These are phyloP conservation scores for Saccharomycopsis phalli DNA, from an alignment of 1,139 yeast species.

Conservation along the genomic window DNA sequence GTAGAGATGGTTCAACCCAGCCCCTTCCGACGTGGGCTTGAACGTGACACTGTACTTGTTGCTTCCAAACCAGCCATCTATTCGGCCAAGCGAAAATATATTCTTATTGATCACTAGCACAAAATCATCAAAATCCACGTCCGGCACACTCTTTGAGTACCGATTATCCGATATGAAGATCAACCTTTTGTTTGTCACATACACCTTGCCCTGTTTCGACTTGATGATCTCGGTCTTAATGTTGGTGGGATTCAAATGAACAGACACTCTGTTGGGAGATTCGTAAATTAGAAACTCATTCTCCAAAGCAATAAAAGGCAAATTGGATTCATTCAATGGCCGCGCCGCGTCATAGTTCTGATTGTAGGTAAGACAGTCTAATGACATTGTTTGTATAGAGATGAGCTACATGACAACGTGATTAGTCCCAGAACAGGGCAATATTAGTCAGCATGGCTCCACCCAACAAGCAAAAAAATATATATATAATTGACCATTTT, in stretches of 20 bases:
- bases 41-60: conserved; percentile 15
- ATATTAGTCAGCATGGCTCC: no score
- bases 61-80: conserved; percentile 16
- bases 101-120: conserved; percentile 15
- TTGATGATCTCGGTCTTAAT: conserved; percentile 6
- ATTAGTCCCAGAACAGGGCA: no score
- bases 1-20: conserved; percentile 17
- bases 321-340: not conserved
- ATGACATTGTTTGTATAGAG: conserved; percentile 9
- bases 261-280: conserved; percentile 12
- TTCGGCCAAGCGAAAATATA: conserved; percentile 7
- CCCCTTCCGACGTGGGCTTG: conserved; percentile 12
- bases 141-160: not conserved
- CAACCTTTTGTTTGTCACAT: conserved; percentile 15
- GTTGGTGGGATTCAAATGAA: conserved; percentile 14
- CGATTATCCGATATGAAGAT: conserved; percentile 6
- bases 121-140: conserved; percentile 16
- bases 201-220: conserved; percentile 13
- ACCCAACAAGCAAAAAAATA: no score
- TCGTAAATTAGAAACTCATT: conserved; percentile 9
- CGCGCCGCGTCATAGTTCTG: conserved; percentile 1
- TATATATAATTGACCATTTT: no score
- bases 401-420: no score
- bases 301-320: conserved; percentile 16
- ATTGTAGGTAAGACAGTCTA: conserved; percentile 14